These are phyloP conservation scores for Exophiala aquamarina DNA, from an alignment of 2,329 filamentous ascomycete species.

Conservation along the genomic window DNA sequence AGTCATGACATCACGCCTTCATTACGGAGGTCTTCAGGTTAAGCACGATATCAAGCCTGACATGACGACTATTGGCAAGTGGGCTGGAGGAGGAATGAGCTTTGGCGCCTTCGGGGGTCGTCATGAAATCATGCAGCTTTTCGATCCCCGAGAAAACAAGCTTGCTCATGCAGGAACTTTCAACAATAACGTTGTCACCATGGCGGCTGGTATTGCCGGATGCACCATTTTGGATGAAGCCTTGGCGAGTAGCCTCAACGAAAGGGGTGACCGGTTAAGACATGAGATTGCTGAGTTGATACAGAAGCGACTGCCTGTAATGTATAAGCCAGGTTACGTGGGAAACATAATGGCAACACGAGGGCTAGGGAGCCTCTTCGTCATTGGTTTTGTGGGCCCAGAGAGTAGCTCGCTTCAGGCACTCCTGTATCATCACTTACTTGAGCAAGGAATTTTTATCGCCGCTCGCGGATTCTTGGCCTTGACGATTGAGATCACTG, in stretches of 20 bases:
- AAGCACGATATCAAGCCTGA: constrained; percentile 52
- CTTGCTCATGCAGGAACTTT: constrained; percentile 63
- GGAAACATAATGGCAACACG: constrained; percentile 27
- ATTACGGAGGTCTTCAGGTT: constrained; percentile 46
- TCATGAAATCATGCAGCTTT: constrained; percentile 57
- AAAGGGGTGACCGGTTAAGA: constrained; percentile 21
- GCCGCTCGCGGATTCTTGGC: constrained; percentile 33
- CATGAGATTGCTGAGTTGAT: neutral
- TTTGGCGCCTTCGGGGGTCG: constrained; percentile 68
- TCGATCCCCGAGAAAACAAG: constrained; percentile 46
- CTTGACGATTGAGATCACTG: constrained; percentile 29
- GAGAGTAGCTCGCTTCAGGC: constrained; percentile 22
- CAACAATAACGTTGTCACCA: constrained; percentile 65
- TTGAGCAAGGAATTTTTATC: constrained; percentile 30
- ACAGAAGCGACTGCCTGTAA: constrained; percentile 2
- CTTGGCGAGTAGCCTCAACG: constrained; percentile 27
- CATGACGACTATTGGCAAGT: constrained; percentile 65
- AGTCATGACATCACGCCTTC: constrained; percentile 66
- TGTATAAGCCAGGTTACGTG: neutral
- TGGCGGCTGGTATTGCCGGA: constrained; percentile 53
- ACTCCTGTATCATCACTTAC: constrained; percentile 32
- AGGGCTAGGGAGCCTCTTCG: constrained; percentile 32
- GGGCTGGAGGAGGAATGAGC: constrained; percentile 63
- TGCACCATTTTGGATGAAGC: constrained; percentile 24
- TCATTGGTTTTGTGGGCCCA: constrained; percentile 27